phyloP scores from a whole-genome alignment of 1,284 basidiomycete genomes.

The Microbotryum silenes-acaulis region DNA sequence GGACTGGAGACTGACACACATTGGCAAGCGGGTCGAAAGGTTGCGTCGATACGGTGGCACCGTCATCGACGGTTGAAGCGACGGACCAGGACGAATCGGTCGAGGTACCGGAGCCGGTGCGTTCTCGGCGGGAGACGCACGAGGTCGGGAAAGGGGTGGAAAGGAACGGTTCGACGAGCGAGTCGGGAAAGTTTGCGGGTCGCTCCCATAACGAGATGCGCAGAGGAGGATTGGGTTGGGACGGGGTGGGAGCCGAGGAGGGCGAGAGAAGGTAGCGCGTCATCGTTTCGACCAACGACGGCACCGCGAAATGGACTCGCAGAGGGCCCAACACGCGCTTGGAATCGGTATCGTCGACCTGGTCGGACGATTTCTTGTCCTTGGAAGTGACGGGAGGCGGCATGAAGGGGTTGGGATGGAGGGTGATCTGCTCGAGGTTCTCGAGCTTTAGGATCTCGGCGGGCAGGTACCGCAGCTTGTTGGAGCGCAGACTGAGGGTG shows the following conservation, averaged over 20 bases:
- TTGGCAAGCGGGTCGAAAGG: conserved; percentile 27
- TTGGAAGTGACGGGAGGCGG: background rate
- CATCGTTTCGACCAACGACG: conserved; percentile 18
- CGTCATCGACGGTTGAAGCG: background rate
- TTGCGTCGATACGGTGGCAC: background rate
- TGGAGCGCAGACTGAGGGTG: conserved; percentile 24
- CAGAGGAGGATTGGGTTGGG: conserved; percentile 2
- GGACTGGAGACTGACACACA: conserved; percentile 21
- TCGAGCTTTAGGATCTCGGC: conserved; percentile 30
- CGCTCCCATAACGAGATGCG: conserved; percentile 1
- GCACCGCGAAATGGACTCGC: conserved; percentile 9
- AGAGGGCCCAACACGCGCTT: conserved; percentile 19
- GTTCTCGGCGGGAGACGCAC: conserved; percentile 6
- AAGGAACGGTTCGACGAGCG: conserved; percentile 21
- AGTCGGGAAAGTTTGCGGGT: conserved; percentile 1
- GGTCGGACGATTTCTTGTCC: conserved; percentile 1
- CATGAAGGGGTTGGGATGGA: conserved; percentile 23
- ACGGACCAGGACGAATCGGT: conserved; percentile 1
- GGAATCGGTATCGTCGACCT: background rate
- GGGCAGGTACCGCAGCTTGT: conserved; percentile 28
- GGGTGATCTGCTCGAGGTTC: conserved; percentile 10
- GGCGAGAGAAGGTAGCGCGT: conserved; percentile 21
- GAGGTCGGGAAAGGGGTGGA: background rate
- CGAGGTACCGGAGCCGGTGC: conserved; percentile 10
- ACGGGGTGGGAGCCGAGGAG: background rate